Base-by-base conservation (phyloP, 2,329 filamentous ascomycete genomes). In the Cercospora citrullina region DNA sequence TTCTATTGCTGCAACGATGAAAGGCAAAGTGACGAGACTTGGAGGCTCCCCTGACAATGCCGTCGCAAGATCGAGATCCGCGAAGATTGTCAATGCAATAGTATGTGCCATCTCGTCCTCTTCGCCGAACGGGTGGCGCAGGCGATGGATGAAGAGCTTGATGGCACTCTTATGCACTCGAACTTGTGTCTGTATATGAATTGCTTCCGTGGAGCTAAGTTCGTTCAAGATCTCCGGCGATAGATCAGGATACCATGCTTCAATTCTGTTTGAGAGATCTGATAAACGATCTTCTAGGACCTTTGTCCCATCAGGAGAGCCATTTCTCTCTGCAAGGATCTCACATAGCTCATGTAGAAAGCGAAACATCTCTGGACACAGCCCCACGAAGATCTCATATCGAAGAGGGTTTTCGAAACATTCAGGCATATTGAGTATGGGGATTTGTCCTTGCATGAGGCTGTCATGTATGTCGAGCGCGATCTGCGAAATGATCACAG, bases 381-480 rank as follows among this genome's bases (percentile, higher is more conserved):
- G 2, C 14, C 61, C 61, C 16, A 23, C 18, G 2, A 64, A 64
- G 10, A 57, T 26, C 8, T 64, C 48, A 16, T 57, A 21, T 10
- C 48, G n/a, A 18, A 64, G 14, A 1, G 30, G 45, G 1, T 64
- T 5, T 18, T 21, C 42, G 18, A 55, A 28, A 8, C 10, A 2
- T 16, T 21, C 48, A 16, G 61, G 61, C 42, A 64, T 57, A 21
- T 64, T 39, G 7, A 64, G 16, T 8, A 67, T 59, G 7, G 65
- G 65, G 10, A 60, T 6, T 33, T 60, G 60, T 10, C 61, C 31
- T 18, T 57, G 30, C 28, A 67, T 45, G 45, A 67, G 36, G 16
- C 51, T 59, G 55, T 64, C 65, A 5, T 39, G 26, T n/a, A 42
- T 53, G 53, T 67, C 65, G n/a, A 67, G 28, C 3, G 51, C 60